Evolutionary conservation across 1,139 yeast genomes (phyloP).

Genomic region (Candida neerlandica): DNA sequence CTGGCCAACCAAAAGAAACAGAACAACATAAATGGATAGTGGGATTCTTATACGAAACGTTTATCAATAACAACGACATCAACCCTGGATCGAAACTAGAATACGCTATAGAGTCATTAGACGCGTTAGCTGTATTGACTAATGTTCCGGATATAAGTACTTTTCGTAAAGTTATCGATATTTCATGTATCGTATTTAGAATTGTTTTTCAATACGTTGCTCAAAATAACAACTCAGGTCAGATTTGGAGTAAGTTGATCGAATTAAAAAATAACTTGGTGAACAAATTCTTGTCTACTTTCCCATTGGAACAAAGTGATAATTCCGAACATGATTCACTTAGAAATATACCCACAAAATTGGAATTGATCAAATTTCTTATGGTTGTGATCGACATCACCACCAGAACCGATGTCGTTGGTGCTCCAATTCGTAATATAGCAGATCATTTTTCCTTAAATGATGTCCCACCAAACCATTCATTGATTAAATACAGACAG

Average conservation of each 20-base stretch:
- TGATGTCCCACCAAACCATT: constrained; percentile 64
- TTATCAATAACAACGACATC: constrained; percentile 31
- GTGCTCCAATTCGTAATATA: constrained; percentile 11
- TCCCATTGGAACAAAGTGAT: constrained; percentile 49
- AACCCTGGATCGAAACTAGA: constrained; percentile 40
- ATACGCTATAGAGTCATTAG: constrained; percentile 44
- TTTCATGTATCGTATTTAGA: constrained; percentile 38
- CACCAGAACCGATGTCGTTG: constrained; percentile 46
- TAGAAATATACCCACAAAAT: constrained; percentile 57
- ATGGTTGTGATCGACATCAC: constrained; percentile 74
- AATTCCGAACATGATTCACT: constrained; percentile 51
- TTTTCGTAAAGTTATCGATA: constrained; percentile 37
- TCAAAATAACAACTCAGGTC: constrained; percentile 46
- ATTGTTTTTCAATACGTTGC: constrained; percentile 46
- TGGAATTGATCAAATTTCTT: constrained; percentile 73
- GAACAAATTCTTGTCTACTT: constrained; percentile 36
- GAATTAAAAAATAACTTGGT: constrained; percentile 44
- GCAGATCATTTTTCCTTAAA: constrained; percentile 54
- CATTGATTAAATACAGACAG: constrained; percentile 56
- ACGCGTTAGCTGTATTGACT: constrained; percentile 32
- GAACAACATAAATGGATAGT: constrained; percentile 8
- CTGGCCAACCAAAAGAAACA: not conserved
- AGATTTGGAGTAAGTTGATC: constrained; percentile 45
- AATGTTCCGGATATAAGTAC: constrained; percentile 26
- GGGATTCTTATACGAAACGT: constrained; percentile 46